phyloP scores from a whole-genome alignment of 192 early-diverging fungal species.

The Rhizoclosmatium sp. region DNA sequence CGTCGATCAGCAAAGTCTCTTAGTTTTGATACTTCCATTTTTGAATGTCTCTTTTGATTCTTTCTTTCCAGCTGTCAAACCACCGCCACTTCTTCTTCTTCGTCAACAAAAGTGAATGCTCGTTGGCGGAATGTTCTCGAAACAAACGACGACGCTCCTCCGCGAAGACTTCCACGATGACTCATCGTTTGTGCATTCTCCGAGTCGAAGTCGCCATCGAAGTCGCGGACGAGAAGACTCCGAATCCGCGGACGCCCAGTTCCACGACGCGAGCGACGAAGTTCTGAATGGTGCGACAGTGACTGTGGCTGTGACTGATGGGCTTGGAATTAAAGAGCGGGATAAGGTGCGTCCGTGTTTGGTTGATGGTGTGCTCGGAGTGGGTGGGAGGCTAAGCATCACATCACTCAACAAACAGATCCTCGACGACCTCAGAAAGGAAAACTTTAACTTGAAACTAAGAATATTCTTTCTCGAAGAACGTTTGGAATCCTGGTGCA shows the following conservation, averaged over 20 bases:
- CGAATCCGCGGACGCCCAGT: neutral
- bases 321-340: slow-evolving; percentile 13
- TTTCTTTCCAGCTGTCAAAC: neutral
- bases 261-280: slow-evolving; percentile 14
- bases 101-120: too few species aligned
- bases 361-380: neutral
- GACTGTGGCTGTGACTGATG: too few species aligned
- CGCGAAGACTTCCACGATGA: neutral
- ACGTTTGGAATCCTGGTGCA: slow-evolving; percentile 15
- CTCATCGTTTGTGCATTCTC: neutral
- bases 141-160: too few species aligned
- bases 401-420: slow-evolving; percentile 1
- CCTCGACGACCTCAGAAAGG: slow-evolving; percentile 44
- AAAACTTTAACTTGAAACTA: slow-evolving; percentile 49
- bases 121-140: too few species aligned
- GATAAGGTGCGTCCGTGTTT: neutral
- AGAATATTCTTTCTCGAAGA: slow-evolving; percentile 48
- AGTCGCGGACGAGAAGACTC: neutral
- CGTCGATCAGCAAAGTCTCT: slow-evolving; percentile 13
- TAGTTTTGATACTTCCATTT: slow-evolving; percentile 26
- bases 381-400: neutral
- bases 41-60: neutral
- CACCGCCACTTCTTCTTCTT: too few species aligned
- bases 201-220: neutral
- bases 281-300: neutral